phyloP scores from a whole-genome alignment of 257 asterid species.

The Linaria vulgaris region DNA sequence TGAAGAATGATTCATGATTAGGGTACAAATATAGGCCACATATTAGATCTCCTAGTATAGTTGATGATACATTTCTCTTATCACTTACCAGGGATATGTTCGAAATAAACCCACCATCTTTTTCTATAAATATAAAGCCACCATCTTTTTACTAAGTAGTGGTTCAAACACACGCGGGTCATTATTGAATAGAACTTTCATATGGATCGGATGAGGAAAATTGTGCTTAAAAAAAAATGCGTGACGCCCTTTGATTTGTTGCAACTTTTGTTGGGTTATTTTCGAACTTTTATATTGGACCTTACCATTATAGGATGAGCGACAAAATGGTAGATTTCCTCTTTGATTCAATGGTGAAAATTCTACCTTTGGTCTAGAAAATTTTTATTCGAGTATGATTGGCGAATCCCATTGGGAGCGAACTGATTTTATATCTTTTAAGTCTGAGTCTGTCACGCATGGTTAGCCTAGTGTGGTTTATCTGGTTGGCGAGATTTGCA shows the following conservation, averaged over 20 bases:
- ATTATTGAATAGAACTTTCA: not conserved
- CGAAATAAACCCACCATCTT: not conserved
- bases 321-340: too few relatives aligned
- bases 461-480: too few relatives aligned
- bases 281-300: not conserved
- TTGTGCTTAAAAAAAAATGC: not conserved
- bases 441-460: too few relatives aligned
- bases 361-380: too few relatives aligned
- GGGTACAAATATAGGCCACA: too few relatives aligned
- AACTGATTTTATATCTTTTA: too few relatives aligned
- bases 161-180: not conserved
- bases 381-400: too few relatives aligned
- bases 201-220: not conserved
- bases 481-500: too few relatives aligned
- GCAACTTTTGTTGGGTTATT: slow-evolving; percentile 3
- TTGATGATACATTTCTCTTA: not conserved
- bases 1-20: not conserved
- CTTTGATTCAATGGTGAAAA: too few relatives aligned
- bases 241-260: not conserved
- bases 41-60: too few relatives aligned
- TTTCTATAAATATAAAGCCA: not conserved
- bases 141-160: not conserved
- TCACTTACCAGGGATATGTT: not conserved
- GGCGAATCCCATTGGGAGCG: too few relatives aligned
- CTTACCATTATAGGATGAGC: slow-evolving; percentile 3